Percentiles rank a stretch among this genome's conserved stretches.
These are phyloP conservation scores for Coriaria nepalensis DNA, from an alignment of 306 rosid species.

Conservation along the genomic window DNA sequence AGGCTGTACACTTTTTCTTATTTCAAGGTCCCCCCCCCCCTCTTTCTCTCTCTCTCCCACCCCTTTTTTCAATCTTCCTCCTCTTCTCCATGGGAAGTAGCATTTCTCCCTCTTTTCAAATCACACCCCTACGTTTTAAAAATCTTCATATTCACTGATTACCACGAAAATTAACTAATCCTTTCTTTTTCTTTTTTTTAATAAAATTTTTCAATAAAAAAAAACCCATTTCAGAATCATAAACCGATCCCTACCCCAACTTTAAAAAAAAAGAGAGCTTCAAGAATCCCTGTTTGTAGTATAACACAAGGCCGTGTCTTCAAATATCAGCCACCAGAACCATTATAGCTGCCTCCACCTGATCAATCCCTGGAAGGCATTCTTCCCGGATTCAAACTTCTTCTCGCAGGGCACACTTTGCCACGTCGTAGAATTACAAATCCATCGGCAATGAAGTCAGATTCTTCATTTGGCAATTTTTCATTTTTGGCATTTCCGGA, in stretches of 20 bases:
- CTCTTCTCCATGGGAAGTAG: background rate
- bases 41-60: background rate
- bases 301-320: background rate
- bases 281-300: background rate
- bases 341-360: background rate
- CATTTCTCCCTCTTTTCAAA: no score
- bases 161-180: background rate
- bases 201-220: background rate
- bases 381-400: background rate
- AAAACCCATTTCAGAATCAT: background rate
- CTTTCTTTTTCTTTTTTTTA: background rate
- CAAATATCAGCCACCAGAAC: constrained; percentile 1
- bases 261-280: no score
- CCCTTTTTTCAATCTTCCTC: background rate
- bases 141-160: no score
- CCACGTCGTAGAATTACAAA: no score
- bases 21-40: background rate
- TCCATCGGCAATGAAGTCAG: background rate
- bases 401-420: no score
- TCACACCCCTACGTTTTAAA: no score
- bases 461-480: background rate
- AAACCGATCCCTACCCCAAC: no score
- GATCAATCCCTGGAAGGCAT: background rate
- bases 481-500: background rate
- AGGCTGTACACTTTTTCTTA: background rate